These are phyloP conservation scores for Takashimella koratensis DNA, from an alignment of 1,284 basidiomycete genomes.

Conservation along the genomic window DNA sequence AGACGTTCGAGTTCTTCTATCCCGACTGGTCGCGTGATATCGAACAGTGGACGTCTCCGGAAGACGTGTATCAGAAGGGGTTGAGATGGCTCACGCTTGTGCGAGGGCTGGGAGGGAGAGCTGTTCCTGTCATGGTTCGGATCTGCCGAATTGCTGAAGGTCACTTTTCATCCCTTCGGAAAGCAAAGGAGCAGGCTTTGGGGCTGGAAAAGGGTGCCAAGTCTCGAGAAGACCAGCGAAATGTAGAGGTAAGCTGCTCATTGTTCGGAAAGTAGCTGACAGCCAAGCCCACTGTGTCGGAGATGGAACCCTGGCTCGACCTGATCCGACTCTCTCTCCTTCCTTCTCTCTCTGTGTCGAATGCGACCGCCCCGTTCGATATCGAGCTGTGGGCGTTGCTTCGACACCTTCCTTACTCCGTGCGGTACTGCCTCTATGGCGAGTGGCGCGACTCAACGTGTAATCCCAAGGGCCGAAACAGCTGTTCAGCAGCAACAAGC, in stretches of 20 bases:
- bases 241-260: conserved; percentile 12
- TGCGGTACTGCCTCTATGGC: conserved; percentile 86
- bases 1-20: conserved; percentile 84
- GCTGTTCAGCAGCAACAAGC: conserved; percentile 34
- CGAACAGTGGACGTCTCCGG: conserved; percentile 61
- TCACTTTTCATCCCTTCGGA: conserved; percentile 43
- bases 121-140: conserved; percentile 62
- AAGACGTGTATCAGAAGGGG: conserved; percentile 58
- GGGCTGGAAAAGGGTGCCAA: conserved; percentile 27
- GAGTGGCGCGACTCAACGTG: conserved; percentile 81
- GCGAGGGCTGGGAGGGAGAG: conserved; percentile 69
- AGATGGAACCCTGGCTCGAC: conserved; percentile 64
- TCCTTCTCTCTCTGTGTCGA: conserved; percentile 79
- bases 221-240: conserved; percentile 21
- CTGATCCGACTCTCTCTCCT: conserved; percentile 76
- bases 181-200: conserved; percentile 21
- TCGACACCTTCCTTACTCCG: conserved; percentile 67
- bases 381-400: conserved; percentile 86
- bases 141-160: conserved; percentile 58
- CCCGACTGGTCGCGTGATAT: conserved; percentile 71
- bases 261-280: background rate
- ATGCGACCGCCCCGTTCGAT: conserved; percentile 78
- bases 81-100: conserved; percentile 71
- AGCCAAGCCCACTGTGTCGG: conserved; percentile 30
- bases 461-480: conserved; percentile 31